Evolutionary conservation across 2,329 filamentous ascomycete genomes (phyloP).

Genomic region (Alternaria novae-zelandiae): DNA sequence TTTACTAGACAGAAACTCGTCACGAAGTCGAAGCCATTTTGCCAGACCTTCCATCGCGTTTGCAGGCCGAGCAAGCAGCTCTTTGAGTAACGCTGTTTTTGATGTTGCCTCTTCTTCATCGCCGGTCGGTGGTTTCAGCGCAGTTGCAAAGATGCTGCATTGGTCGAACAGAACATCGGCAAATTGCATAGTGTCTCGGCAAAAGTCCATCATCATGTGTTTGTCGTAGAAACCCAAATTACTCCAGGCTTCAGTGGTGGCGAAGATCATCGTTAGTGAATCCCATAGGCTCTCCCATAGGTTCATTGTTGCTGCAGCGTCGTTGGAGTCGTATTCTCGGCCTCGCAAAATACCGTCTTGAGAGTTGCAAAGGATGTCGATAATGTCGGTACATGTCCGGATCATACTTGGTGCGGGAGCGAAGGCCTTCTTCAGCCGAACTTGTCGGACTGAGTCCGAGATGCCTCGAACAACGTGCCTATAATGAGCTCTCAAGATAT

Average conservation of each 20-base stretch:
- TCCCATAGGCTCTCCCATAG: slow-evolving; percentile 90
- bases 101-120: slow-evolving; percentile 47
- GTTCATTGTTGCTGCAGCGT: slow-evolving; percentile 70
- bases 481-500: slow-evolving; percentile 65
- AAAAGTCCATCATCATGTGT: slow-evolving; percentile 85
- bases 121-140: slow-evolving; percentile 56
- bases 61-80: slow-evolving; percentile 69
- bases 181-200: slow-evolving; percentile 92
- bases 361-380: slow-evolving; percentile 69
- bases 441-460: slow-evolving; percentile 61
- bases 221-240: slow-evolving; percentile 70
- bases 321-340: slow-evolving; percentile 63
- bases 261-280: slow-evolving; percentile 79
- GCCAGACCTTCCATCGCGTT: slow-evolving; percentile 72
- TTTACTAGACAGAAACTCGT: slow-evolving; percentile 82
- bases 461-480: slow-evolving; percentile 63
- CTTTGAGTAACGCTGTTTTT: slow-evolving; percentile 51
- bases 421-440: slow-evolving; percentile 64
- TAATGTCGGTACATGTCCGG: slow-evolving; percentile 66
- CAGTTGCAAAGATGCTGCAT: slow-evolving; percentile 81
- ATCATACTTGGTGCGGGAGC: slow-evolving; percentile 66
- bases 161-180: slow-evolving; percentile 85
- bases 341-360: slow-evolving; percentile 68
- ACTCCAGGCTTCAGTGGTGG: slow-evolving; percentile 84
- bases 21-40: slow-evolving; percentile 88